Conservation (phyloP, 2,329 filamentous ascomycete species). For the Talaromyces sp. region DNA sequence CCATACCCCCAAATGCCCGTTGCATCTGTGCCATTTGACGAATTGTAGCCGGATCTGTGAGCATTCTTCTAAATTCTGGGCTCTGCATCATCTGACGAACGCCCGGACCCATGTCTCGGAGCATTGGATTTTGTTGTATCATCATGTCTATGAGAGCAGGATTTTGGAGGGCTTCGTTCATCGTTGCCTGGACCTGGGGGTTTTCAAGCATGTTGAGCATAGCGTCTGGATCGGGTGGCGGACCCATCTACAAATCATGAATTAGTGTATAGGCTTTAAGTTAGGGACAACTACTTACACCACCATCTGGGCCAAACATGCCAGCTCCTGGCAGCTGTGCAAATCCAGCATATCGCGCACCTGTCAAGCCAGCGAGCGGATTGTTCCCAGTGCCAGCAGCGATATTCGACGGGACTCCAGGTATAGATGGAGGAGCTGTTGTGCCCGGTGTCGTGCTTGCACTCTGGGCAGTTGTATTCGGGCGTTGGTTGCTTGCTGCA, state of each 20-base stretch:
- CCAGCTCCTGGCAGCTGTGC: constrained; percentile 81
- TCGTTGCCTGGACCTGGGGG: constrained; percentile 75
- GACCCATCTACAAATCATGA: constrained; percentile 66
- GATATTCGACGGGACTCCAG: constrained; percentile 45
- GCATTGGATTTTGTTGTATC: constrained; percentile 83
- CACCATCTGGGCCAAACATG: constrained; percentile 89
- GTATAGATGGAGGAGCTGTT: constrained; percentile 24
- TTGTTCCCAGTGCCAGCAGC: constrained; percentile 65
- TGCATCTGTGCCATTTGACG: constrained; percentile 79
- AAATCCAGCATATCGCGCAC: constrained; percentile 88
- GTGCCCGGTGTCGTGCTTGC: constrained; percentile 29
- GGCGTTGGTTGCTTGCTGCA: constrained; percentile 75
- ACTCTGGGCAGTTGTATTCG: constrained; percentile 50
- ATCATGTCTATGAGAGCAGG: constrained; percentile 93
- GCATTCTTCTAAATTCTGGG: constrained; percentile 82
- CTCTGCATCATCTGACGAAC: constrained; percentile 83
- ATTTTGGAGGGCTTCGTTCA: constrained; percentile 95
- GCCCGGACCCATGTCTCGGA: constrained; percentile 64
- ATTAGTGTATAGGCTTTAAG: neutral
- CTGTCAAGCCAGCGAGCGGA: constrained; percentile 82
- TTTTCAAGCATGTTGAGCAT: constrained; percentile 83
- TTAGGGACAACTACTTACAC: constrained; percentile 56
- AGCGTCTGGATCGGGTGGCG: constrained; percentile 73
- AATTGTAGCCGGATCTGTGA: constrained; percentile 84
- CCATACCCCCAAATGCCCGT: constrained; percentile 55